Evolutionary conservation across 805 yeast species (phyloP).

Genomic region (Myxozyma nipponensis): DNA sequence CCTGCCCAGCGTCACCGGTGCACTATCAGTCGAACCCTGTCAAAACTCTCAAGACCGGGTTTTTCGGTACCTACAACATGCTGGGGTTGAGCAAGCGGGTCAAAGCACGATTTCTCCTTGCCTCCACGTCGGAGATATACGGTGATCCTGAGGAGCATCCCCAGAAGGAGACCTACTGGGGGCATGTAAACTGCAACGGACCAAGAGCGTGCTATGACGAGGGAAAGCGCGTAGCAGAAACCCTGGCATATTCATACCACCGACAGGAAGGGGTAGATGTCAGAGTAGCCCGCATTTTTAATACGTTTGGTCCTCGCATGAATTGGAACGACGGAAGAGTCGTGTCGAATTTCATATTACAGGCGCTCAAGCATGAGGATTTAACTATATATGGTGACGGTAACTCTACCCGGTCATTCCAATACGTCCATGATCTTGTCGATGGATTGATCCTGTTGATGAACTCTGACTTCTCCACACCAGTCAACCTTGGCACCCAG

Average conservation of each 20-base stretch:
- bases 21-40: conserved; percentile 34
- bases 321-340: conserved; percentile 34
- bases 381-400: conserved; percentile 32
- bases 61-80: conserved; percentile 34
- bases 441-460: conserved; percentile 31
- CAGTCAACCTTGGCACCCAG: conserved; percentile 33
- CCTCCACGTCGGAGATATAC: conserved; percentile 34
- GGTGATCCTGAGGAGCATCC: conserved; percentile 35
- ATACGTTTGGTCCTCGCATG: conserved; percentile 34
- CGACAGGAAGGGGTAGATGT: conserved; percentile 32
- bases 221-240: conserved; percentile 34
- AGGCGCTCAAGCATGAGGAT: conserved; percentile 31
- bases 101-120: conserved; percentile 31
- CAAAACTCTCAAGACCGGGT: conserved; percentile 33
- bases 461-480: conserved; percentile 31
- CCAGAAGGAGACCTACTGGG: conserved; percentile 32
- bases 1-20: conserved; percentile 34
- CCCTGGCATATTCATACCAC: conserved; percentile 31
- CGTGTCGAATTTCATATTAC: conserved; percentile 33
- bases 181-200: conserved; percentile 31
- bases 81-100: conserved; percentile 34
- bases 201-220: conserved; percentile 35
- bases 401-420: conserved; percentile 31
- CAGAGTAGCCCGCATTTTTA: conserved; percentile 33
- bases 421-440: conserved; percentile 32